These are phyloP conservation scores for Erysimum cheiranthoides DNA, from an alignment of 345 rosid genomes.

Conservation along the genomic window DNA sequence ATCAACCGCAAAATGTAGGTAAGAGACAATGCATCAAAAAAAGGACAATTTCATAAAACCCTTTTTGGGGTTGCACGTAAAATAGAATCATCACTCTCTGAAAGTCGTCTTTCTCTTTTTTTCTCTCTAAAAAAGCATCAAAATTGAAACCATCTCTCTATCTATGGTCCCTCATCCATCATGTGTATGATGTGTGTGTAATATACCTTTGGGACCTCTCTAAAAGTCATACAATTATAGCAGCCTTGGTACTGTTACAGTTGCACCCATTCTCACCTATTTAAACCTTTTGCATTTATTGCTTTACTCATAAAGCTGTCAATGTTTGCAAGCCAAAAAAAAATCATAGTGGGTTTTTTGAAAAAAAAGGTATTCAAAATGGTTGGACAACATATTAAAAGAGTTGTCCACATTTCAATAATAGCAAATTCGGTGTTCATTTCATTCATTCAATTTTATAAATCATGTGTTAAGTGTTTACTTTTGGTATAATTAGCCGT, in stretches of 20 bases:
- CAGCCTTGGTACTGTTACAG: constrained; percentile 45
- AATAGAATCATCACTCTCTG: constrained; percentile 25
- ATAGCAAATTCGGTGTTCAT: constrained; percentile 20
- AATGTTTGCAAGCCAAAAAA: constrained; percentile 29
- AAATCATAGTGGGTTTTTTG: constrained; percentile 3
- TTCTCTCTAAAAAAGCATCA: constrained; percentile 10
- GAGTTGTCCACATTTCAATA: neutral
- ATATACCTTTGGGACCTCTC: constrained; percentile 41
- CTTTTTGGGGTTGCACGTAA: neutral
- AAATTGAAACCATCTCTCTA: constrained; percentile 11
- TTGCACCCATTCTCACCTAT: constrained; percentile 40
- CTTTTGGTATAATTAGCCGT: constrained; percentile 32
- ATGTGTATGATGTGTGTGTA: constrained; percentile 15
- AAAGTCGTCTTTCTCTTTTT: constrained; percentile 6
- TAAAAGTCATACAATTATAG: constrained; percentile 38
- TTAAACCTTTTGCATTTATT: constrained; percentile 31
- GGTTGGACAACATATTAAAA: constrained; percentile 2
- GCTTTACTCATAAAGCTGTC: constrained; percentile 32
- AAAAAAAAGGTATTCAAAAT: neutral
- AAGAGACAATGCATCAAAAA: constrained; percentile 6
- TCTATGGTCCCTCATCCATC: constrained; percentile 35
- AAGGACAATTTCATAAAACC: neutral
- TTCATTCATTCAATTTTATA: constrained; percentile 16
- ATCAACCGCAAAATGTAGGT: constrained; percentile 12
- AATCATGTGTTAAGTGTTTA: constrained; percentile 12